Evolutionary conservation across 192 early-diverging fungal species (phyloP).

Genomic region (Lobosporangium transversale): DNA sequence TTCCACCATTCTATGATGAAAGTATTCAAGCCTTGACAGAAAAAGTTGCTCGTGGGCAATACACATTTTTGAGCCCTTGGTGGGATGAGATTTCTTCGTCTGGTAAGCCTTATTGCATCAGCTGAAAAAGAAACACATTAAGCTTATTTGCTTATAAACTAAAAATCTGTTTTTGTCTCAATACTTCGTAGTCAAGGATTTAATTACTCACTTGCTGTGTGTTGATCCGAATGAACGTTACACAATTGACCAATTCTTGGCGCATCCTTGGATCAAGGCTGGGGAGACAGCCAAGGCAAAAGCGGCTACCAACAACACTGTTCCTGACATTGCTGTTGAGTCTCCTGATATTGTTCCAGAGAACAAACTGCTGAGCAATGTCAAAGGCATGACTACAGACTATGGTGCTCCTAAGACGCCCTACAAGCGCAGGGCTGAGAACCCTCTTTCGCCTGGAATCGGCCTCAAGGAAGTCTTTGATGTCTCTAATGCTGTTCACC

Average conservation of each 20-base stretch:
- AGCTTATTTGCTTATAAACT: not conserved
- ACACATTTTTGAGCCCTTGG: conserved; percentile 87
- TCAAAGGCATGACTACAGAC: conserved; percentile 16
- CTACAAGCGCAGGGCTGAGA: conserved; percentile 57
- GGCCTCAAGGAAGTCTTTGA: conserved; percentile 79
- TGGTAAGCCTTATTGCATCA: conserved; percentile 35
- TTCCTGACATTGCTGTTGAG: conserved; percentile 12
- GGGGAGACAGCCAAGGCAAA: conserved; percentile 21
- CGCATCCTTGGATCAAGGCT: conserved; percentile 79
- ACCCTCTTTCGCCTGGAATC: conserved; percentile 63
- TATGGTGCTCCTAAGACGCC: conserved; percentile 25
- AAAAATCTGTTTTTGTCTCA: too few relatives aligned
- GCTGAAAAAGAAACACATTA: not conserved
- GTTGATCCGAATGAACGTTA: conserved; percentile 77
- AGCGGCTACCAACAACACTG: not conserved
- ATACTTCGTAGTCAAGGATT: conserved; percentile 68
- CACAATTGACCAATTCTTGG: conserved; percentile 83
- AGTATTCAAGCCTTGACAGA: conserved; percentile 79
- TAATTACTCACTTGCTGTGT: conserved; percentile 73
- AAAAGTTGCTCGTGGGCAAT: conserved; percentile 89
- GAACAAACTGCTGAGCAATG: conserved; percentile 29
- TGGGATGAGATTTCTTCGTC: conserved; percentile 86
- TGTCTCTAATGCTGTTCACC: conserved; percentile 79
- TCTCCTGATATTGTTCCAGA: conserved; percentile 14
- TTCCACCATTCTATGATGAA: conserved; percentile 87